phyloP scores from a whole-genome alignment of 257 asterid genomes.

The Capsicum pubescens region DNA sequence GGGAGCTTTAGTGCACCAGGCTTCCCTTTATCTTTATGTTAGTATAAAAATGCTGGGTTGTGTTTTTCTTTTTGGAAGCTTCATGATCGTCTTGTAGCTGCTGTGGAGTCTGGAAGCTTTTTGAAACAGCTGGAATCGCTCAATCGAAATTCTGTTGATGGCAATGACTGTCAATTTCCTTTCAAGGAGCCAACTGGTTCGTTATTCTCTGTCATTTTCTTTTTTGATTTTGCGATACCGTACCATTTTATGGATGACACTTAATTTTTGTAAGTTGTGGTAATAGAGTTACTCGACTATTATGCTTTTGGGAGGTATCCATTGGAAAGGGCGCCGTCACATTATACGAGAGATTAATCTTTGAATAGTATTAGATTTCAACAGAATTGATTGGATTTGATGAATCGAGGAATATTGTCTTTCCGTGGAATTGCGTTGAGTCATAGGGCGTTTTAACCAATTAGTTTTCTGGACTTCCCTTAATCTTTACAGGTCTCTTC shows the following conservation, averaged over 20 bases:
- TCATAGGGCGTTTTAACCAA: background rate
- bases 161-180: slow-evolving; percentile 52
- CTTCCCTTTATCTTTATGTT: no score
- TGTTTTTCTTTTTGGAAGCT: slow-evolving; percentile 42
- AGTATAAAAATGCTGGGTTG: no score
- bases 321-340: background rate
- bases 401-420: background rate
- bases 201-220: background rate
- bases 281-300: background rate
- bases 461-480: background rate
- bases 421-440: background rate
- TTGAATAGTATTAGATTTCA: background rate
- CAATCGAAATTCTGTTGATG: slow-evolving; percentile 42
- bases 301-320: background rate
- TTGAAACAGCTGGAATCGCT: slow-evolving; percentile 62
- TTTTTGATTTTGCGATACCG: background rate
- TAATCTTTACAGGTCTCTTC: background rate
- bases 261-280: background rate
- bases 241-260: background rate
- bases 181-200: slow-evolving; percentile 76
- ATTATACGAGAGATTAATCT: background rate
- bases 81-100: slow-evolving; percentile 60
- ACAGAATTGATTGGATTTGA: background rate
- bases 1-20: no score
- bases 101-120: slow-evolving; percentile 65